phyloP scores from a whole-genome alignment of 78 protist genomes.

The Salpingoeca rosetta region DNA sequence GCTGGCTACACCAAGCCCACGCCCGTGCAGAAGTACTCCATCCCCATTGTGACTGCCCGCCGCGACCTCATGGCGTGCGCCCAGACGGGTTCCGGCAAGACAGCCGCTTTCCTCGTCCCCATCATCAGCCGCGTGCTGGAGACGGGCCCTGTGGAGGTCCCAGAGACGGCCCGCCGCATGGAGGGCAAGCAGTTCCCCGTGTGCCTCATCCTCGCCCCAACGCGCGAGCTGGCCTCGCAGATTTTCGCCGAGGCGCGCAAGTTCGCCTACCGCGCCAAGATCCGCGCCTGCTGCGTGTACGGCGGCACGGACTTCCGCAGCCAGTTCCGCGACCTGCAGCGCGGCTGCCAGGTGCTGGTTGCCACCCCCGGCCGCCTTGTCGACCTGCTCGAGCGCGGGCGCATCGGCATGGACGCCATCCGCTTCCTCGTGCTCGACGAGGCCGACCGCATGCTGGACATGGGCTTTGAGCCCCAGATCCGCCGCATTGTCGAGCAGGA shows the following conservation, averaged over 20 bases:
- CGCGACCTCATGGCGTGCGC: slow-evolving; percentile 99
- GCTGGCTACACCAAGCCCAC: slow-evolving; percentile 77
- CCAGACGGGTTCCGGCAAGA: slow-evolving; percentile 94
- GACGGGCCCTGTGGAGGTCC: slow-evolving; percentile 24
- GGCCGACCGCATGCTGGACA: slow-evolving; percentile 99
- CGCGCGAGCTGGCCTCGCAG: slow-evolving; percentile 95
- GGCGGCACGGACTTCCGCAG: slow-evolving; percentile 90
- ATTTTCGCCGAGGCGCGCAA: slow-evolving; percentile 77
- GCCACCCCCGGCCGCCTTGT: slow-evolving; percentile 97
- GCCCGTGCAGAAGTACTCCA: slow-evolving; percentile 92
- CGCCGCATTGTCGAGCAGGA: slow-evolving; percentile 77
- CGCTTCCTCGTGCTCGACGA: slow-evolving; percentile 86
- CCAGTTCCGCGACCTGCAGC: slow-evolving; percentile 81
- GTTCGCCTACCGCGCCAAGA: slow-evolving; percentile 72
- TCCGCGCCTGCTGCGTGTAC: slow-evolving; percentile 76
- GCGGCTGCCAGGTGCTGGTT: slow-evolving; percentile 92
- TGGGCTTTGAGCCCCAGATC: slow-evolving; percentile 99
- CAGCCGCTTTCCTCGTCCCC: slow-evolving; percentile 79
- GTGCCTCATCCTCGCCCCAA: slow-evolving; percentile 93
- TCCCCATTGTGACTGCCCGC: slow-evolving; percentile 66
- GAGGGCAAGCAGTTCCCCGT: slow-evolving; percentile 40
- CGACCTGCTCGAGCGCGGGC: slow-evolving; percentile 84
- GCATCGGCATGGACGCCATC: slow-evolving; percentile 50
- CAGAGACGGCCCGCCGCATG: slow-evolving; percentile 2
- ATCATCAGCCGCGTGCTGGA: slow-evolving; percentile 14